Conservation (phyloP, 257 asterid genomes). For the Solanum corneliomulleri region DNA sequence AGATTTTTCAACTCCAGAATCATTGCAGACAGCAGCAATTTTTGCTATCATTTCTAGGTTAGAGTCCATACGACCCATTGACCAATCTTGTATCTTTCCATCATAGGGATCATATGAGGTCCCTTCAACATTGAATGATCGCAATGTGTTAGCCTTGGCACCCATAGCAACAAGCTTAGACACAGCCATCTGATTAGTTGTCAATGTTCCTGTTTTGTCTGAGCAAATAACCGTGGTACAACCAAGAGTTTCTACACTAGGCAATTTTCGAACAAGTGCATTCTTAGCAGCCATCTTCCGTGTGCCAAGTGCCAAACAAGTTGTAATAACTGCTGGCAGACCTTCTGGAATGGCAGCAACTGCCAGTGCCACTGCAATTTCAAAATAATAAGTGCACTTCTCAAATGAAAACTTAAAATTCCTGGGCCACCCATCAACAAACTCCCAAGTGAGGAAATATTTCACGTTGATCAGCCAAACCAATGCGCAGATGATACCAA, state of each 20-base stretch:
- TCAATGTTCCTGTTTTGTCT: conserved; percentile 92
- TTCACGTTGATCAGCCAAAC: conserved; percentile 96
- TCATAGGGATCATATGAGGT: conserved; percentile 77
- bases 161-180: conserved; percentile 83
- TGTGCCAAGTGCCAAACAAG: conserved; percentile 98
- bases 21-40: conserved; percentile 93
- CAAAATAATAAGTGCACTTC: conserved; percentile 98
- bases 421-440: conserved; percentile 88
- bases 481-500: conserved; percentile 71
- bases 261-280: conserved; percentile 98
- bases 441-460: conserved; percentile 91
- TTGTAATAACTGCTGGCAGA: conserved; percentile 91
- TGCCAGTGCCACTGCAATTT: conserved; percentile 97
- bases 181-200: conserved; percentile 98
- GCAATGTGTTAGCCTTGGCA: conserved; percentile 27
- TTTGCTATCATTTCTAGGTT: conserved; percentile 90
- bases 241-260: conserved; percentile 99
- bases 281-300: conserved; percentile 99
- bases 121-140: conserved; percentile 74
- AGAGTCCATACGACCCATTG: conserved; percentile 50
- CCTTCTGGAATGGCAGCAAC: conserved; percentile 99
- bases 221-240: conserved; percentile 99
- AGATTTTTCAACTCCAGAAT: conserved; percentile 79
- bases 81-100: conserved; percentile 79
- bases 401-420: conserved; percentile 94